Conservation (phyloP, 345 rosid genomes). For the Gossypium anomalum region DNA sequence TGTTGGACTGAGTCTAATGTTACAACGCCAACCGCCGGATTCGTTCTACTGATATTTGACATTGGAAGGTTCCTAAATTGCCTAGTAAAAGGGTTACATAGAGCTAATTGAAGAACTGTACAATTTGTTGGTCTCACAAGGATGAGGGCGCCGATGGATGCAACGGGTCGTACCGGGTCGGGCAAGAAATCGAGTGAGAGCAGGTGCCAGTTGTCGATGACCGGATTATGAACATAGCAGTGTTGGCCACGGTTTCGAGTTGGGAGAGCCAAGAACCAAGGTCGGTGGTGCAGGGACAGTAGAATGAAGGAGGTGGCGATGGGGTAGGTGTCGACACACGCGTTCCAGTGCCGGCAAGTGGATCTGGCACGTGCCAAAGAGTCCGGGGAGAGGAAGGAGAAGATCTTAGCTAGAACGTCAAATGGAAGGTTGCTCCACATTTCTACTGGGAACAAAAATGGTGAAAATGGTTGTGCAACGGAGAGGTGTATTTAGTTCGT, state of each 20-base stretch:
- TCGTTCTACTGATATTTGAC: conserved; percentile 33
- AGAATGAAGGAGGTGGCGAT: not conserved
- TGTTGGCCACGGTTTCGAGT: conserved; percentile 24
- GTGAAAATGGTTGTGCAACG: not conserved
- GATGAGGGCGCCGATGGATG: conserved; percentile 34
- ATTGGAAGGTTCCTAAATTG: conserved; percentile 35
- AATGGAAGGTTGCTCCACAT: conserved; percentile 56
- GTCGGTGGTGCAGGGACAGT: conserved; percentile 11
- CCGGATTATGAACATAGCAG: conserved; percentile 43
- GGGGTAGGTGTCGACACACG: conserved; percentile 26
- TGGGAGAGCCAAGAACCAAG: conserved; percentile 56
- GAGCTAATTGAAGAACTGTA: conserved; percentile 23
- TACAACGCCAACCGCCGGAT: conserved; percentile 46
- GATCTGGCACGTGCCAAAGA: conserved; percentile 43
- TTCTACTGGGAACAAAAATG: not conserved
- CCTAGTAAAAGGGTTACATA: conserved; percentile 46
- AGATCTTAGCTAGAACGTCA: conserved; percentile 38
- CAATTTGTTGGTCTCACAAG: conserved; percentile 34
- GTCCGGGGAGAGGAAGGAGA: conserved; percentile 47
- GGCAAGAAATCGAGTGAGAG: conserved; percentile 35
- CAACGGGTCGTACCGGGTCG: conserved; percentile 30
- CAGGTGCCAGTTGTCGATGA: conserved; percentile 29
- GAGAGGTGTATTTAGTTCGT: not conserved
- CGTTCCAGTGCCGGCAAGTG: conserved; percentile 40
- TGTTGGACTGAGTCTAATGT: conserved; percentile 4